Evolutionary conservation across 75 land plant genomes (phyloP).

Genomic region (Ceratopteris richardii): DNA sequence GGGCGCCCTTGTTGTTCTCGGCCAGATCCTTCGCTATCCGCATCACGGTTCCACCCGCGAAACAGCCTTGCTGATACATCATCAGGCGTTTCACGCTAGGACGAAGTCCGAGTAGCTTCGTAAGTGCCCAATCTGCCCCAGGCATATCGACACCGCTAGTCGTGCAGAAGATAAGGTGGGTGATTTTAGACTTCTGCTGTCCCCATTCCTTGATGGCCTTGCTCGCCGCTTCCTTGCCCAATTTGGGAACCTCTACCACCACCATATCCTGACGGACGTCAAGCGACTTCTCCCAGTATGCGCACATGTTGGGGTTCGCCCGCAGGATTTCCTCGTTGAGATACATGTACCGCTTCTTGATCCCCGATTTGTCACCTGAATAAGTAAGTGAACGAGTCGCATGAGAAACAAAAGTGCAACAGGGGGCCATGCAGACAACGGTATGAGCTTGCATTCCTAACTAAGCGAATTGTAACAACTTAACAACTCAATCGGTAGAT

Average conservation of each 20-base stretch:
- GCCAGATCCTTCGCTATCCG: slow-evolving; percentile 51
- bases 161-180: slow-evolving; percentile 56
- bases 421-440: no score
- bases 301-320: slow-evolving; percentile 37
- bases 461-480: no score
- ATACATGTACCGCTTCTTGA: slow-evolving; percentile 43
- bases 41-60: slow-evolving; percentile 43
- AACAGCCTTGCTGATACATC: slow-evolving; percentile 59
- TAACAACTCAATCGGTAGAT: no score
- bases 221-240: slow-evolving; percentile 50
- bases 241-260: slow-evolving; percentile 49
- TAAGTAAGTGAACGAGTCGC: no score
- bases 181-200: slow-evolving; percentile 47
- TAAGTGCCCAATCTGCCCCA: slow-evolving; percentile 49
- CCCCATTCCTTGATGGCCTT: slow-evolving; percentile 65
- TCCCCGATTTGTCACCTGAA: slow-evolving; percentile 46
- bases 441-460: no score
- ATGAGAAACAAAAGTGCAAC: no score
- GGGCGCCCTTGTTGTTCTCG: slow-evolving; percentile 42
- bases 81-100: slow-evolving; percentile 44
- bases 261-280: slow-evolving; percentile 44
- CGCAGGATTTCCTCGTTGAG: slow-evolving; percentile 40
- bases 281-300: slow-evolving; percentile 36
- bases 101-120: slow-evolving; percentile 52
- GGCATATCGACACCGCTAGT: slow-evolving; percentile 62